Evolutionary conservation across 345 rosid species (phyloP).

Genomic region (Lumnitzera racemosa): DNA sequence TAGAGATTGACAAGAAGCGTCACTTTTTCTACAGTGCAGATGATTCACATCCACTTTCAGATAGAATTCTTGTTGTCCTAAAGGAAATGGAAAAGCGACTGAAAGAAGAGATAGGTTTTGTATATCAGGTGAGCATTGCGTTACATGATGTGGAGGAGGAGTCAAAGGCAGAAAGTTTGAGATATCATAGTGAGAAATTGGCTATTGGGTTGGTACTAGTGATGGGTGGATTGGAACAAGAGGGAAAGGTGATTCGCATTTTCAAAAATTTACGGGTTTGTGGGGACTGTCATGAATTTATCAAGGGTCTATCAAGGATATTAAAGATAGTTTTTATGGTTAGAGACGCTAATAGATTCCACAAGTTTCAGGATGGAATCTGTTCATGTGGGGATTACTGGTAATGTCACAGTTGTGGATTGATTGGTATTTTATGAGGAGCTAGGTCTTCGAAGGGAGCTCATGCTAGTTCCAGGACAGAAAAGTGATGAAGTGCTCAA

Average conservation of each 20-base stretch:
- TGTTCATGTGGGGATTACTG: slow-evolving; percentile 72
- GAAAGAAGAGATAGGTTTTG: slow-evolving; percentile 63
- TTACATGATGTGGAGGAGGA: slow-evolving; percentile 73
- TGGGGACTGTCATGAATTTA: slow-evolving; percentile 75
- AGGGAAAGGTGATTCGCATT: slow-evolving; percentile 41
- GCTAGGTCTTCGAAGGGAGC: too few relatives aligned
- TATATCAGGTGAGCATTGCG: slow-evolving; percentile 36
- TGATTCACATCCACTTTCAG: slow-evolving; percentile 41
- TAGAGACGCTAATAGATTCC: slow-evolving; percentile 83
- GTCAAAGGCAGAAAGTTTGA: slow-evolving; percentile 63
- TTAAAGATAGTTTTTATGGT: slow-evolving; percentile 41
- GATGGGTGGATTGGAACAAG: slow-evolving; percentile 25
- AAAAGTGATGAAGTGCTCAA: too few relatives aligned
- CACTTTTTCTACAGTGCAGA: slow-evolving; percentile 63
- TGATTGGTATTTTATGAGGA: too few relatives aligned
- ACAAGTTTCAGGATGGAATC: slow-evolving; percentile 54
- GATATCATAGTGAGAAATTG: slow-evolving; percentile 79
- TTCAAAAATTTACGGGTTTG: slow-evolving; percentile 86
- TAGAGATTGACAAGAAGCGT: slow-evolving; percentile 59
- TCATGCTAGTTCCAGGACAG: too few relatives aligned
- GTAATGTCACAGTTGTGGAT: slow-evolving; percentile 16
- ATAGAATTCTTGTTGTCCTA: slow-evolving; percentile 39
- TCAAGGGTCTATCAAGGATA: slow-evolving; percentile 61
- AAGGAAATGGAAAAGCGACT: slow-evolving; percentile 59
- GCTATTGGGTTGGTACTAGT: slow-evolving; percentile 75